Percentiles rank a stretch among this genome's conserved stretches.
phyloP scores from a whole-genome alignment of 1,284 basidiomycete genomes.

The Spongiforma sp. region DNA sequence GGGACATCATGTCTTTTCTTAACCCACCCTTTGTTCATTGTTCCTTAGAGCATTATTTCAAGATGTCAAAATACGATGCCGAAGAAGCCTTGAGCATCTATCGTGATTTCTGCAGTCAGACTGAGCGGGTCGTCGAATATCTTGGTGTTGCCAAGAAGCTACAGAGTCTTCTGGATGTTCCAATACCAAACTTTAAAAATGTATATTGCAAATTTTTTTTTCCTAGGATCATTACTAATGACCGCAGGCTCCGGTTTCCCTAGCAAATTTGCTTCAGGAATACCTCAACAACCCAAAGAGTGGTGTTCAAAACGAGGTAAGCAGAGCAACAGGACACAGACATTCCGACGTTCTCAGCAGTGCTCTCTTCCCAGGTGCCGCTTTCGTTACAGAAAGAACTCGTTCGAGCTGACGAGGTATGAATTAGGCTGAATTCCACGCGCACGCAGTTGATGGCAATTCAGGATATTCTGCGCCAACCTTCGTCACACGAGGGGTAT shows the following conservation, averaged over 20 bases:
- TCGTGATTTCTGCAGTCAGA: conserved; percentile 94
- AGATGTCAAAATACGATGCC: conserved; percentile 96
- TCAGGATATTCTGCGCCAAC: too few relatives aligned
- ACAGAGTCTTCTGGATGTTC: conserved; percentile 91
- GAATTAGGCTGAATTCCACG: too few relatives aligned
- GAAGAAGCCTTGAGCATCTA: conserved; percentile 88
- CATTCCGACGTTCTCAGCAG: conserved; percentile 39
- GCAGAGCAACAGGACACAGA: conserved; percentile 78
- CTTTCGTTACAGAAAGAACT: too few relatives aligned
- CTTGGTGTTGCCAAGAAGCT: conserved; percentile 93
- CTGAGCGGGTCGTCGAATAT: conserved; percentile 94
- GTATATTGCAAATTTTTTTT: conserved; percentile 47
- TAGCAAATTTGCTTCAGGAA: conserved; percentile 93
- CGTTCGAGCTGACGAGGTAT: too few relatives aligned
- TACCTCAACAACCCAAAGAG: conserved; percentile 96
- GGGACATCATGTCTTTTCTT: conserved; percentile 9
- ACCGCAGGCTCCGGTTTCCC: conserved; percentile 85
- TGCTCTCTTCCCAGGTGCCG: too few relatives aligned
- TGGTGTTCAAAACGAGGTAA: conserved; percentile 88
- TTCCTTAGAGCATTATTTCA: conserved; percentile 93
- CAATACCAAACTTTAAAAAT: conserved; percentile 94
- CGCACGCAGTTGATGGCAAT: too few relatives aligned
- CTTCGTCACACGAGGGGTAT: too few relatives aligned
- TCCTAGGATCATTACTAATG: conserved; percentile 3
- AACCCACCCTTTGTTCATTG: conserved; percentile 17